These are phyloP conservation scores for Trypanosoma rangeli DNA, from an alignment of 208 protist genomes.

Conservation along the genomic window DNA sequence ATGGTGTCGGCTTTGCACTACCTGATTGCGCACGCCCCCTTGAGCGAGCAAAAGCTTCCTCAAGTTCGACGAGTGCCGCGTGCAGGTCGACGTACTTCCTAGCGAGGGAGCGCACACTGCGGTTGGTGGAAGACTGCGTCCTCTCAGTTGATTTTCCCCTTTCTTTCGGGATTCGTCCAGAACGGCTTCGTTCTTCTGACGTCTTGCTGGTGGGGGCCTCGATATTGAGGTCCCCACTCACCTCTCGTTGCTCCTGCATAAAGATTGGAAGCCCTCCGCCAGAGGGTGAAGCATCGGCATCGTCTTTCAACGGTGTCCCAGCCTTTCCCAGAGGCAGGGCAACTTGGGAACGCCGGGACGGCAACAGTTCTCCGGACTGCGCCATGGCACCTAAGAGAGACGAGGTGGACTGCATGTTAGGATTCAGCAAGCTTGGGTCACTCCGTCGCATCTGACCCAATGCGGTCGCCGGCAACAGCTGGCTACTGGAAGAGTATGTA, in stretches of 20 bases:
- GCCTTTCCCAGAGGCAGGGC: neutral
- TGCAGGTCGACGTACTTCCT: constrained; percentile 6
- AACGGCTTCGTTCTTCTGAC: neutral
- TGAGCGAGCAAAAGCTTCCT: neutral
- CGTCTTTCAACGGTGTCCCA: too few relatives aligned
- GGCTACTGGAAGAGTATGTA: neutral
- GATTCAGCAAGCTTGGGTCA: neutral
- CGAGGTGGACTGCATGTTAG: neutral
- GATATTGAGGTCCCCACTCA: neutral
- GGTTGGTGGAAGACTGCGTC: neutral
- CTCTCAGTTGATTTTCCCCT: neutral
- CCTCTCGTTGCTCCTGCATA: neutral
- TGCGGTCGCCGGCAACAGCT: neutral
- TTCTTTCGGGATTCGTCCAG: neutral
- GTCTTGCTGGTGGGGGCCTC: neutral
- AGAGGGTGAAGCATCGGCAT: neutral
- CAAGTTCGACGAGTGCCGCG: neutral
- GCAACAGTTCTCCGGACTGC: neutral
- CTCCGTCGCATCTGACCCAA: neutral
- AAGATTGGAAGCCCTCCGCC: neutral
- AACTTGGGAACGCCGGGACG: neutral
- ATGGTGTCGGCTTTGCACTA: neutral
- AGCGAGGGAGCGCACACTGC: neutral
- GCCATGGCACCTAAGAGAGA: neutral
- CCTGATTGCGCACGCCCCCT: neutral